Evolutionary conservation across 768 basidiomycete species (phyloP), one percentile per base, ranked within the genome.

Genomic region (Trametes cinnabarina): DNA sequence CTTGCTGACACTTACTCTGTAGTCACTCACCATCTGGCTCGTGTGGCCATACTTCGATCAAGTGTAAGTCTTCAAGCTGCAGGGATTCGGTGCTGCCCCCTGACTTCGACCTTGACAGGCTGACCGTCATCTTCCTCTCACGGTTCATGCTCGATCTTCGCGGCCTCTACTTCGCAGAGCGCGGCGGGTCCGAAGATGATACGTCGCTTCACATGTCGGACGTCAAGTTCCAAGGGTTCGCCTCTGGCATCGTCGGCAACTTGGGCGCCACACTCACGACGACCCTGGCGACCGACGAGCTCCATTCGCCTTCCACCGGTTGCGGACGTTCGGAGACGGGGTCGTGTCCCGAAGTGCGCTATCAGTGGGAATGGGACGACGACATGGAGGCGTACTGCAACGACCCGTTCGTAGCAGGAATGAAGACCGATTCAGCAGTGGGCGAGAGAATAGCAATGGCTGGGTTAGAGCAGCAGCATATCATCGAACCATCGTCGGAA

Each of bases 141-240:
- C 55, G 47, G 15, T 50, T 57, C 30, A 57, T 57, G 23, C 47
- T 57, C 40, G 41, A 49, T 20, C 55, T 57, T 4, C 55, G 55
- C 15, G 48, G 48, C 17, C 15, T 57, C 23, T 57, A 57, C 41
- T 57, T 50, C 41, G 40, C 48, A 2, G 48, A 35, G 1, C 14
- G 19, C 8, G 30, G 14, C 4, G 52, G 17, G 2, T 12, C 20
- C 32, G 46, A 47, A 3, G 26, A 11, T 3, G 37, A 25, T 23
- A 40, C 54, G n/a, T 26, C 46, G 46, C 44, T 55, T 11, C 46
- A 48, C 28, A 12, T 47, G 14, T 55, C 54, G 19, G 46, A 47
- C 46, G 43, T 48, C 9, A 26, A 32, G 26, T 55, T 55, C 54
- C 19, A 47, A 4, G 46, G 54, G 17, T 12, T 55, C 37, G 20